Base-by-base conservation (phyloP, 2,329 filamentous ascomycete species). In the Beauveria sp. region DNA sequence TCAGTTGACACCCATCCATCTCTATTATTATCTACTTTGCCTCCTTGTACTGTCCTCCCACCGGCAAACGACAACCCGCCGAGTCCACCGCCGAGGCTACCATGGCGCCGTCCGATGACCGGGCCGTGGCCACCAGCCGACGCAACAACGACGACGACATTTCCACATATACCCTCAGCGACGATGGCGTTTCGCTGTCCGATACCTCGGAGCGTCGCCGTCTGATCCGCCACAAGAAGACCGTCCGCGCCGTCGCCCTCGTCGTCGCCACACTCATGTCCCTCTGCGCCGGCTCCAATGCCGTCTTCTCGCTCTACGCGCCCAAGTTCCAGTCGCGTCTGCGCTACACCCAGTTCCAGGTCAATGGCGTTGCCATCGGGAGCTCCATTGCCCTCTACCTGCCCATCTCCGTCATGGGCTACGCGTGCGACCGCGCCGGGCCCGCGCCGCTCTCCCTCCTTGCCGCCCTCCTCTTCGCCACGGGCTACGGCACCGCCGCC, bases 251-350 rank as follows among this genome's bases (percentile, higher is more conserved):
- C 66, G 61, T 82, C 51, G 80, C 84, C 60, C 85, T 86, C 68
- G 65, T 79, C 30, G 77, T 78, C 24, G 80, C 85, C 30, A 79
- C 86, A 34, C 65, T 85, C 18, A 79, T 80, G 18, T 79, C 84
- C 16, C 82, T 97, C 38, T 95, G 90, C 72, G 93, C 92, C 34
- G 95, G 93, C 64, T 96, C 91, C 69, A 91, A 98, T 70, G 92
- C 91, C 55, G 90, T 92, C 54, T 99, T 95, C 78, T 96, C 92
- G 42, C 85, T 99, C 38, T 99, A 98, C 73, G 95, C 90, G 9
- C 93, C 91, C 67, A 81, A 96, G 53, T 91, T 99, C 77, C 91
- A 96, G 73, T 88, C 88, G 60, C 86, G 87, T 50, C 81, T 99
- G 57, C 88, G 86, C 70, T 99, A 98, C 76, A 88, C 87, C 3